phyloP scores from a whole-genome alignment of 2,329 filamentous ascomycete genomes.

The Huntiella abstrusa region DNA sequence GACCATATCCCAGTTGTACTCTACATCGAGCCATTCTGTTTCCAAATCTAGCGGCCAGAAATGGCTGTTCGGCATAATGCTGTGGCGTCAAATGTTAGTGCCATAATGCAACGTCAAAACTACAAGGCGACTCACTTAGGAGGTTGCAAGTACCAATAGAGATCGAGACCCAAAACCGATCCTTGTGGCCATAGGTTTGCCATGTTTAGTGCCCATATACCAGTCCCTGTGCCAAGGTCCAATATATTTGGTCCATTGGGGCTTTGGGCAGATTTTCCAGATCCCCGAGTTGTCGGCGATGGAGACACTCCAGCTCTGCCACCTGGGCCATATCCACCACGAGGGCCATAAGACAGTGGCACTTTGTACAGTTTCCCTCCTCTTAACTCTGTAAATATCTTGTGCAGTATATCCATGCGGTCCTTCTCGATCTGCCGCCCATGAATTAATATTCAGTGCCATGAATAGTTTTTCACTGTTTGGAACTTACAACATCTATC shows the following conservation, averaged over 20 bases:
- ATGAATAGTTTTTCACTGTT: slow-evolving; percentile 12
- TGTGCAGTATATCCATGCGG: slow-evolving; percentile 66
- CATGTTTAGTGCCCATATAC: slow-evolving; percentile 81
- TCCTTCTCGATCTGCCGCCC: slow-evolving; percentile 45
- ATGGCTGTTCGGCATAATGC: slow-evolving; percentile 49
- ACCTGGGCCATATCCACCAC: neutral
- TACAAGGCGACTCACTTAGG: slow-evolving; percentile 17
- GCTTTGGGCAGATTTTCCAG: slow-evolving; percentile 6
- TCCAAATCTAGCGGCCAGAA: slow-evolving; percentile 65
- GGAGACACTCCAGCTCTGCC: neutral
- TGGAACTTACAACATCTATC: slow-evolving; percentile 45
- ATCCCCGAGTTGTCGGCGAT: slow-evolving; percentile 1
- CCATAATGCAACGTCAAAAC: neutral
- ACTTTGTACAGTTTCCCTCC: slow-evolving; percentile 6
- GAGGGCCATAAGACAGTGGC: slow-evolving; percentile 2
- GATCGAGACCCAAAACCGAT: slow-evolving; percentile 22
- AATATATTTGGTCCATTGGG: slow-evolving; percentile 25
- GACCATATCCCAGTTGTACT: slow-evolving; percentile 57
- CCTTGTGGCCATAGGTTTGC: slow-evolving; percentile 35
- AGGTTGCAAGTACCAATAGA: slow-evolving; percentile 23
- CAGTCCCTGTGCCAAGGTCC: slow-evolving; percentile 68
- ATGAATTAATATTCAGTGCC: neutral
- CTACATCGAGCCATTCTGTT: slow-evolving; percentile 39
- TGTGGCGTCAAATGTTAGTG: slow-evolving; percentile 17
- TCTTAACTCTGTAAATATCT: slow-evolving; percentile 33